Percentiles rank a stretch among this genome's conserved stretches.
Evolutionary conservation across 306 rosid species (phyloP).

Genomic region (Boehmeria nivea): DNA sequence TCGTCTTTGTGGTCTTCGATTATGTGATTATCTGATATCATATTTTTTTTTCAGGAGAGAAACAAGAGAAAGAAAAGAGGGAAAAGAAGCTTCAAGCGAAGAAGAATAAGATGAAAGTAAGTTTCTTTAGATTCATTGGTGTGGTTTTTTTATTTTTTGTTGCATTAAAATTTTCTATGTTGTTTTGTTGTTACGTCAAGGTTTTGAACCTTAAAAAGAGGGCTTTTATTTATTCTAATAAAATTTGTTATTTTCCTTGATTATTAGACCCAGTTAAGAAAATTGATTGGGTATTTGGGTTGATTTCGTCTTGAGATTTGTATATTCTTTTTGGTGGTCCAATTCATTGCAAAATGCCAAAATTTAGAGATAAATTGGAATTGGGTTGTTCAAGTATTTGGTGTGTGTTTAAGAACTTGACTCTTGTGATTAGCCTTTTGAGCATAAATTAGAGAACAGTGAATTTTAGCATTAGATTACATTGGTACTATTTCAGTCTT

Average conservation of each 20-base stretch:
- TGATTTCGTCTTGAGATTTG: no score
- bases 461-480: no score
- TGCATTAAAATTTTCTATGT: background rate
- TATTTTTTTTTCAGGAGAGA: constrained; percentile 48
- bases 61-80: constrained; percentile 49
- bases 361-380: background rate
- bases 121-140: background rate
- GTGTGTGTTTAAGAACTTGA: background rate
- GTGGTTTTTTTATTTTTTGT: background rate
- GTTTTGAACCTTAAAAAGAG: background rate
- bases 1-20: background rate
- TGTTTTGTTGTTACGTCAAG: background rate
- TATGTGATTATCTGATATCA: background rate
- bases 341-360: no score
- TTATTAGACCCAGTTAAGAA: no score
- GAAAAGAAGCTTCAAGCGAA: constrained; percentile 64
- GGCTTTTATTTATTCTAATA: background rate
- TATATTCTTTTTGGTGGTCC: no score
- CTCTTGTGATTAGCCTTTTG: no score
- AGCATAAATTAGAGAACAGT: no score
- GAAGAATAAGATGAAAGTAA: constrained; percentile 74
- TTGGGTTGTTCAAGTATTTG: background rate
- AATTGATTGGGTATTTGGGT: no score
- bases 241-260: no score
- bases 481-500: background rate